Evolutionary conservation across 169 alveolate species (phyloP), one percentile per base, ranked within the genome.

Genomic region (Fabrea salina): DNA sequence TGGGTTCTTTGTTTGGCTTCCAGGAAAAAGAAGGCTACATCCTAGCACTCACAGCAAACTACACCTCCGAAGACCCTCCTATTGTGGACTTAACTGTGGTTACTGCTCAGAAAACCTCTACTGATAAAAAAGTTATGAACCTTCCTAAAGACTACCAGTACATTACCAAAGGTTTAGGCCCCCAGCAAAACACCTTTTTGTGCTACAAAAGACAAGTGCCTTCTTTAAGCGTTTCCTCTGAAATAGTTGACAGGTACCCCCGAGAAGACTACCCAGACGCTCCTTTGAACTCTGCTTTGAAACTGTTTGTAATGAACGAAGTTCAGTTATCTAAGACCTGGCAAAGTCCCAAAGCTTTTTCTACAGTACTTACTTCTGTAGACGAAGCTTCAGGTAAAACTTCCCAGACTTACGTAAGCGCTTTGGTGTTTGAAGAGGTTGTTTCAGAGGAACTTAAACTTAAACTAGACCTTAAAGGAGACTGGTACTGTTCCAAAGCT

Each of bases 21-120:
- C 33, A 53, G 13, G 41, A 43, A 3, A 33, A 7, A 16, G 56
- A 79, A 79, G 59, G 61, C 27, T 41, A 37, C 13, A 22, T 35
- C 13, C 85, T 75, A 13, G 40, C 58, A 4, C 25, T 66, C 5
- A 49, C 81, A 0, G 77, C 78, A 40, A 58, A 51, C 32, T 72
- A 75, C 27, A 71, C 82, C 13, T n/a, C n/a, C n/a, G n/a, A n/a
- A n/a, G 72, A 72, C 30, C 43, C 72, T 13, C 87, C 87, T 13
- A 59, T 84, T 4, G 35, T 53, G 22, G 86, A 84, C 33, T 72
- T 84, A 50, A 80, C 58, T 25, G 47, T 84, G 5, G 58, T 79
- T 6, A 16, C 82, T 37, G 83, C 84, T 8, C 70, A 51, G 25
- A 22, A 37, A 3, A 19, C 22, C 16, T 2, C 11, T 8, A 61